phyloP scores from a whole-genome alignment of 306 rosid species.

The Castanospermum australe region DNA sequence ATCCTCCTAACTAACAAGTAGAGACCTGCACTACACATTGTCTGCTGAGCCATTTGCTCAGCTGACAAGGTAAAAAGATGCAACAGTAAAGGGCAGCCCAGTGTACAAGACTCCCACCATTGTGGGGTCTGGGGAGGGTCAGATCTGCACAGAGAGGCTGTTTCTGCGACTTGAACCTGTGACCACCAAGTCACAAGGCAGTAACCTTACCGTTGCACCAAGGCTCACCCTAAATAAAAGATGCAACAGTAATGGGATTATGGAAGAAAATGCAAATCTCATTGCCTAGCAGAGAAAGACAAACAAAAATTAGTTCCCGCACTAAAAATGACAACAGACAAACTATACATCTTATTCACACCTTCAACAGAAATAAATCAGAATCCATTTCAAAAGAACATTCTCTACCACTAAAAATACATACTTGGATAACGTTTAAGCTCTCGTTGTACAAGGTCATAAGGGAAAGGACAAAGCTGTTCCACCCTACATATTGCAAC shows the following conservation, averaged over 20 bases:
- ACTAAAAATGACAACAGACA: background rate
- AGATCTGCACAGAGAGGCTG: too few relatives aligned
- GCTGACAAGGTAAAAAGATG: background rate
- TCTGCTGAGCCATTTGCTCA: background rate
- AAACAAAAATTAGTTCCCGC: background rate
- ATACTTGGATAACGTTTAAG: constrained; percentile 95
- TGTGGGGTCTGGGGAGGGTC: too few relatives aligned
- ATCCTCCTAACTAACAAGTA: background rate
- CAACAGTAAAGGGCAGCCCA: too few relatives aligned
- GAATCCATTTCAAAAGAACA: background rate
- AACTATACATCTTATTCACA: background rate
- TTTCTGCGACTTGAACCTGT: too few relatives aligned
- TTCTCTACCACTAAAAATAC: constrained; percentile 22
- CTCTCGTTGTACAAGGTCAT: constrained; percentile 89
- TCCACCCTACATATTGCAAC: constrained; percentile 94
- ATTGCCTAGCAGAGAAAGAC: background rate
- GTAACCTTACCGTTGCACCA: too few relatives aligned
- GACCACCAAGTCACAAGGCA: too few relatives aligned
- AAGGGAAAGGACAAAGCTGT: constrained; percentile 97
- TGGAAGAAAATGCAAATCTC: background rate
- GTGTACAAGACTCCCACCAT: too few relatives aligned
- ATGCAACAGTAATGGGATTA: background rate
- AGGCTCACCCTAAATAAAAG: too few relatives aligned
- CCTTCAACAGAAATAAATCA: background rate
- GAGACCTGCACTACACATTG: background rate